Base-by-base conservation (phyloP, 2,329 filamentous ascomycete genomes). In the Magnaporthiopsis poae region DNA sequence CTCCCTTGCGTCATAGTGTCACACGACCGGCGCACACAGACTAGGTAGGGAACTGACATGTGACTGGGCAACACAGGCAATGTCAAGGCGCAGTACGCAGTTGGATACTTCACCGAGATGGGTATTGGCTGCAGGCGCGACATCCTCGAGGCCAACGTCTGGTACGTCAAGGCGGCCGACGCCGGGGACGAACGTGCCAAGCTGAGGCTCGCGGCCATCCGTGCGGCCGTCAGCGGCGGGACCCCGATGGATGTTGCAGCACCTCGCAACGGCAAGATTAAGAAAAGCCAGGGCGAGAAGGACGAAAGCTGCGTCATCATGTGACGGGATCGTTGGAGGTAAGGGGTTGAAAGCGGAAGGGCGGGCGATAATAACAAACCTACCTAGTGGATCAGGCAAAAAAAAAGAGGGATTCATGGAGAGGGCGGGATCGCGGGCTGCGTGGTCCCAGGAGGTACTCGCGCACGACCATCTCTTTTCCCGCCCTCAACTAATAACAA, bases 61-160 rank as follows among this genome's bases (percentile, higher is more conserved):
- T 63, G 46, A 25, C 64, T 70, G 70, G 31, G 74, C 35, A 15
- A 46, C 13, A 2, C 70, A 91, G 89, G 86, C 64, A 85, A 81
- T 68, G 82, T 85, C 69, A 87, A 87, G 72, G 95, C 95, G n/a
- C 88, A 97, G 75, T 99, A 98, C 72, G 92, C 95, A 0, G 87
- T 96, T 29, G 95, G 92, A 61, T 98, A 97, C 78, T 99, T 99
- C 76, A 97, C 93, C 5, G 95, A 99, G 77, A 96, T 96, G 91
- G 95, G 95, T 69, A 97, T 99, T 72, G 95, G 95, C 64, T 97
- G 92, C 76, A 90, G 92, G 56, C 88, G 92, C 63, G 95, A 99
- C 75, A 88, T 94, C n/a, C 84, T 99, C 61, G 93, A 97, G 77
- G 94, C 95, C 71, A 99, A 99, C 74, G 91, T 96, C 39, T 98